Evolutionary conservation across 805 yeast genomes (phyloP).

Genomic region (Metschnikowia similis): DNA sequence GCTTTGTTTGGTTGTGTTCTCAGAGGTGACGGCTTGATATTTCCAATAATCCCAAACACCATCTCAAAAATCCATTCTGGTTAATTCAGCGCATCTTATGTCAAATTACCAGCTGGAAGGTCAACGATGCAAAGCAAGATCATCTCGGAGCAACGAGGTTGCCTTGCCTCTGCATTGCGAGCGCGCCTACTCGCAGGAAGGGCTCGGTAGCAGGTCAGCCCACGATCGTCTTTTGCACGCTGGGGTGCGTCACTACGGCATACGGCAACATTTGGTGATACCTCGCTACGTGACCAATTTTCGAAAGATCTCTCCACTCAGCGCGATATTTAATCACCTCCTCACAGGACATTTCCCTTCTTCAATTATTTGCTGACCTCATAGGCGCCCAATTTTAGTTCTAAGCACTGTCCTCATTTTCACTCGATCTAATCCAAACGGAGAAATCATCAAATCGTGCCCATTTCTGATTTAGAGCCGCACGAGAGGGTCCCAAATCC

Average conservation of each 20-base stretch:
- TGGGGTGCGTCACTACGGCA: slow-evolving; percentile 4
- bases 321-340: slow-evolving; percentile 1
- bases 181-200: not conserved
- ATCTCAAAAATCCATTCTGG: not conserved
- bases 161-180: not conserved
- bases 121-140: not conserved
- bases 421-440: not conserved
- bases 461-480: not conserved
- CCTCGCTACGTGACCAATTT: slow-evolving; percentile 4
- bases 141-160: not conserved
- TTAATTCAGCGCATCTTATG: not conserved
- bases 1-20: not conserved
- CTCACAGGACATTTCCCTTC: not conserved
- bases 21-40: not conserved
- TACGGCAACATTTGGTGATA: slow-evolving; percentile 3
- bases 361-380: not conserved
- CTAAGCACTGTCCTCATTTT: not conserved
- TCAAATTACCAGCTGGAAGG: not conserved
- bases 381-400: not conserved
- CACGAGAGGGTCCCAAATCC: not conserved
- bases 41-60: not conserved
- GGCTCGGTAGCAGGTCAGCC: slow-evolving; percentile 5
- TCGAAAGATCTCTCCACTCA: slow-evolving; percentile 1
- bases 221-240: slow-evolving; percentile 3
- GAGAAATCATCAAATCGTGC: not conserved